Evolutionary conservation across 176 grass and related monocot species (phyloP).

Genomic region (Triticum turgidum): DNA sequence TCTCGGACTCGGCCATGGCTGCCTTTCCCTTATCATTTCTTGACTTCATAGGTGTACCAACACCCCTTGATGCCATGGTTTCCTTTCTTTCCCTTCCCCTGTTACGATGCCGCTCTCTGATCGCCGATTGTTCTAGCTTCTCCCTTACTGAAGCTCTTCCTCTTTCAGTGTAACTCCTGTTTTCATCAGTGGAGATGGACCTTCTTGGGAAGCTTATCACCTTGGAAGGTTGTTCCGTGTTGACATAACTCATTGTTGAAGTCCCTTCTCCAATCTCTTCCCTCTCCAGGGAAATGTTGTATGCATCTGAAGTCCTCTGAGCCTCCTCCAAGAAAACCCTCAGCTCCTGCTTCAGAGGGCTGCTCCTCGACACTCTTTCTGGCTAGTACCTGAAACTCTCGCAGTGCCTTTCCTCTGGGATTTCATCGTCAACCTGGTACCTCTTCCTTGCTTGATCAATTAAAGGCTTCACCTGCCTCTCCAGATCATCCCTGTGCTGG

Average conservation of each 20-base stretch:
- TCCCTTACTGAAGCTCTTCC: conserved; percentile 26
- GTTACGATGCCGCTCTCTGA: conserved; percentile 24
- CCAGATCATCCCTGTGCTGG: conserved; percentile 78
- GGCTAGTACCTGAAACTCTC: conserved; percentile 44
- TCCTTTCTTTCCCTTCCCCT: conserved; percentile 36
- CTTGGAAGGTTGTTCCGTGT: conserved; percentile 18
- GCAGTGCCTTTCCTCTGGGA: conserved; percentile 43
- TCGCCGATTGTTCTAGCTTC: conserved; percentile 50
- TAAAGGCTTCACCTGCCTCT: conserved; percentile 63
- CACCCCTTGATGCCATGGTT: conserved; percentile 11
- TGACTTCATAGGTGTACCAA: conserved; percentile 30
- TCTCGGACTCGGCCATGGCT: neutral
- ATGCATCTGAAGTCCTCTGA: conserved; percentile 58
- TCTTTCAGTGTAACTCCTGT: conserved; percentile 29
- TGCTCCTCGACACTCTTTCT: conserved; percentile 40
- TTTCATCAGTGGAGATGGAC: conserved; percentile 14
- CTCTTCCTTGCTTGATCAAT: conserved; percentile 74
- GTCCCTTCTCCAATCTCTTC: conserved; percentile 27
- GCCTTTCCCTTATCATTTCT: conserved; percentile 25
- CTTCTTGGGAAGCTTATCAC: conserved; percentile 45
- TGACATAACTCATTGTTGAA: conserved; percentile 21
- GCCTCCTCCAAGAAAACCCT: conserved; percentile 84
- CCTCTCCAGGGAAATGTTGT: conserved; percentile 10
- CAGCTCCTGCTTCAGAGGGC: conserved; percentile 68
- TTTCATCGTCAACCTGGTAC: conserved; percentile 60